Conservation (phyloP, 805 yeast species). For the Brettanomyces bruxellensis region DNA sequence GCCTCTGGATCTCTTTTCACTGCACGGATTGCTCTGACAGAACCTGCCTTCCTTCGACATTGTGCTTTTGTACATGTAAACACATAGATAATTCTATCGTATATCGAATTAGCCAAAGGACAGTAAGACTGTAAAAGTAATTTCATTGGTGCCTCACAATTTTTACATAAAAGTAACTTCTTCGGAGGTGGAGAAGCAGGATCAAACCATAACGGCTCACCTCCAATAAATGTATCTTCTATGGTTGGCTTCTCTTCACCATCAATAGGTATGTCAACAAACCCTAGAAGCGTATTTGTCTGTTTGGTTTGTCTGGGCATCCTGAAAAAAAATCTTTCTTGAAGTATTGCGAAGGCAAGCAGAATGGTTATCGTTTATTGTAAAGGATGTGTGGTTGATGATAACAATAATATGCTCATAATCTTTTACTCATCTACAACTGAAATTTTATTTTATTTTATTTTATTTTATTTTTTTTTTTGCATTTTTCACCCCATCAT, state of each 20-base stretch:
- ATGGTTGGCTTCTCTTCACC: slow-evolving; percentile 35
- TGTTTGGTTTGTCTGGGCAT: neutral
- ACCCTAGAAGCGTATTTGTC: slow-evolving; percentile 47
- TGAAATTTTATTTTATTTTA: too few relatives aligned
- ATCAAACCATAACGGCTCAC: slow-evolving; percentile 65
- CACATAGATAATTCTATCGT: slow-evolving; percentile 76
- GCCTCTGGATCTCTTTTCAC: slow-evolving; percentile 49
- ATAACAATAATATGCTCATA: too few relatives aligned
- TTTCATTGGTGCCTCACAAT: slow-evolving; percentile 55
- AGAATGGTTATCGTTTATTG: too few relatives aligned
- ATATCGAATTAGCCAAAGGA: slow-evolving; percentile 60
- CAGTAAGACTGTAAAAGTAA: slow-evolving; percentile 73
- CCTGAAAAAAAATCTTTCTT: too few relatives aligned
- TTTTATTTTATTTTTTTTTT: too few relatives aligned
- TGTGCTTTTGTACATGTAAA: slow-evolving; percentile 58
- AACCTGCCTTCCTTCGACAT: slow-evolving; percentile 65
- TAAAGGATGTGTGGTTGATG: too few relatives aligned
- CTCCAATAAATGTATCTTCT: slow-evolving; percentile 79
- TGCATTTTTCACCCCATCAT: too few relatives aligned
- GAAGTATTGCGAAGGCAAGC: too few relatives aligned
- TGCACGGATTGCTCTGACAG: slow-evolving; percentile 72
- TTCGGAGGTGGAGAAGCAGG: slow-evolving; percentile 47
- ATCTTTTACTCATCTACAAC: too few relatives aligned
- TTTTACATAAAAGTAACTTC: slow-evolving; percentile 49
- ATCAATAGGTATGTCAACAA: slow-evolving; percentile 51